Percentiles rank a stretch among this genome's conserved stretches.
phyloP scores from a whole-genome alignment of 305 asterid genomes.

The Petunia hybrid region DNA sequence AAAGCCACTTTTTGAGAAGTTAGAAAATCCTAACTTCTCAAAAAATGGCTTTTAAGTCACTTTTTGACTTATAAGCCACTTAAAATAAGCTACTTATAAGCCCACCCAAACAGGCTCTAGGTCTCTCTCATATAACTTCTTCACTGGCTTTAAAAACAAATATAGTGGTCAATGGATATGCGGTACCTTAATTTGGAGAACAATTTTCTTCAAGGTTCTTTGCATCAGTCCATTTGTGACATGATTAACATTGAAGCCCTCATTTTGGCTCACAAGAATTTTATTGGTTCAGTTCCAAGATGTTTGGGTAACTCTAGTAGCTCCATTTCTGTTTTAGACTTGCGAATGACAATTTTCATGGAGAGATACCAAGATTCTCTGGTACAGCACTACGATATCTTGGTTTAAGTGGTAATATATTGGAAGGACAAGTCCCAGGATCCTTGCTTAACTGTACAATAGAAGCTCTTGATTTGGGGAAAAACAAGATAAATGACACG shows the following conservation, averaged over 20 bases:
- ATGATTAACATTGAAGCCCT: background rate
- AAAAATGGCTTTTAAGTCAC: too few relatives aligned
- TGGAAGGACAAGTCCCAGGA: background rate
- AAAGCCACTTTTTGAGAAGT: too few relatives aligned
- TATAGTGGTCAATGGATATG: background rate
- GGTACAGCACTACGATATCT: background rate
- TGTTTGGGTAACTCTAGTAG: background rate
- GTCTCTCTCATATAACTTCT: background rate
- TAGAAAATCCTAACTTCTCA: too few relatives aligned
- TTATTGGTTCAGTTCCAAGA: background rate
- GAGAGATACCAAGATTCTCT: too few relatives aligned
- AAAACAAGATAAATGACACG: too few relatives aligned
- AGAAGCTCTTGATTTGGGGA: background rate
- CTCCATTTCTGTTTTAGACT: background rate
- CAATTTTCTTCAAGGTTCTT: too few relatives aligned
- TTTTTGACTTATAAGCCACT: too few relatives aligned
- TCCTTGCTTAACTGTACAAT: background rate
- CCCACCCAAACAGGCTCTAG: too few relatives aligned
- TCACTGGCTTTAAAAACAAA: background rate
- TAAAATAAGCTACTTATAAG: too few relatives aligned
- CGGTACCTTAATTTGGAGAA: background rate
- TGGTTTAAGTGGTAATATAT: background rate
- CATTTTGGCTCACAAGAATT: background rate
- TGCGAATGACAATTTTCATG: too few relatives aligned
- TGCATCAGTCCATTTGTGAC: too few relatives aligned